Conservation (phyloP, 1,284 basidiomycete species). For the Sanghuangporus weigelae region DNA sequence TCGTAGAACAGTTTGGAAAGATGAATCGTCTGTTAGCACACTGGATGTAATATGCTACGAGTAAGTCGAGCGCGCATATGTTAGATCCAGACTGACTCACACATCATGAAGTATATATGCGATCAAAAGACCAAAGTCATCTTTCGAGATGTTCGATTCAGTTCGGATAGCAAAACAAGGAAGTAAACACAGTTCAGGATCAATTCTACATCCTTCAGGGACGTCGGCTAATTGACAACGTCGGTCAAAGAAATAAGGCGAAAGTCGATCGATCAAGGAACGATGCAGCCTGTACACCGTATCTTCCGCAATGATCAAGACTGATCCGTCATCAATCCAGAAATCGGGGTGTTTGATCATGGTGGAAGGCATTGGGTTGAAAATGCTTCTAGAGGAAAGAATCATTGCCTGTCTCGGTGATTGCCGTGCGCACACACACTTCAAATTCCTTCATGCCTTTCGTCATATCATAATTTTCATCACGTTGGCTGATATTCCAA, state of each 20-base stretch:
- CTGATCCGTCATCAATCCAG: conserved; percentile 60
- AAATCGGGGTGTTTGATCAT: conserved; percentile 28
- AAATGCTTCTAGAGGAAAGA: too few species aligned
- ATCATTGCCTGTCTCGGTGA: too few species aligned
- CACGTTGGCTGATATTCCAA: too few species aligned
- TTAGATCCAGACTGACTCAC: conserved; percentile 36
- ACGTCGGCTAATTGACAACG: not conserved
- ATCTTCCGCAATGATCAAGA: conserved; percentile 40
- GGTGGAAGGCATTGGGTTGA: not conserved
- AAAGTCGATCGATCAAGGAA: conserved; percentile 46
- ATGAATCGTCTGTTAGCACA: conserved; percentile 35
- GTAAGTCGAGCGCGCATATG: not conserved
- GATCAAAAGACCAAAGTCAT: conserved; percentile 50
- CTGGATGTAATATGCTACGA: conserved; percentile 29
- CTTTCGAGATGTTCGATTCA: conserved; percentile 30
- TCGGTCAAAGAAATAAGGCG: conserved; percentile 30
- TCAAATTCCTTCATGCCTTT: too few species aligned
- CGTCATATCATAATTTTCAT: too few species aligned
- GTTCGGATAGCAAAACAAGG: conserved; percentile 31
- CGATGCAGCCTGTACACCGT: conserved; percentile 50
- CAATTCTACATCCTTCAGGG: not conserved
- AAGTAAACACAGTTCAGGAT: not conserved
- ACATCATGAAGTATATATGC: conserved; percentile 58
- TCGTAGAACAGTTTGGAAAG: conserved; percentile 42
- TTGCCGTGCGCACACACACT: too few species aligned